Evolutionary conservation across 495 filamentous ascomycete species (phyloP).

Genomic region (Aspergillus egyptiacus): DNA sequence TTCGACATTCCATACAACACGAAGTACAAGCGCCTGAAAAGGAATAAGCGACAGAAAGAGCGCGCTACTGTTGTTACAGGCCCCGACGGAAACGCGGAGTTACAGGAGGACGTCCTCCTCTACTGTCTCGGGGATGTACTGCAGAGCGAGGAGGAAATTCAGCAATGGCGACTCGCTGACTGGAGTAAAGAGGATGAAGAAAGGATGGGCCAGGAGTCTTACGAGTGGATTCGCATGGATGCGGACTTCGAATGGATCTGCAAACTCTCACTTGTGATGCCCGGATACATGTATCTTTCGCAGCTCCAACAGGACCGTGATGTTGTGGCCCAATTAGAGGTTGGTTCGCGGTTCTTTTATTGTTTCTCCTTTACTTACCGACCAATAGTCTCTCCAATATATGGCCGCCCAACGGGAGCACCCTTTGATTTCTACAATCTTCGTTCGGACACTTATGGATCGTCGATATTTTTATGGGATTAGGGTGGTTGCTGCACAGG

Average conservation of each 20-base stretch:
- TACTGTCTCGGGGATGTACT: slow-evolving; percentile 93
- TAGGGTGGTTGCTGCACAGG: slow-evolving; percentile 69
- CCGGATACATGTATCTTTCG: slow-evolving; percentile 93
- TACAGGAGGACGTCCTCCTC: slow-evolving; percentile 75
- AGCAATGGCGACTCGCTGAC: slow-evolving; percentile 77
- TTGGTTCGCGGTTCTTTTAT: slow-evolving; percentile 24
- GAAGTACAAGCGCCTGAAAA: slow-evolving; percentile 96
- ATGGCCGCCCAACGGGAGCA: slow-evolving; percentile 55
- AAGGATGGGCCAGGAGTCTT: slow-evolving; percentile 89
- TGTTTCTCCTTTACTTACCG: background rate
- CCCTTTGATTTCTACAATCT: slow-evolving; percentile 74
- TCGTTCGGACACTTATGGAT: slow-evolving; percentile 85
- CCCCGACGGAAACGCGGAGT: slow-evolving; percentile 56
- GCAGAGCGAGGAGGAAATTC: slow-evolving; percentile 70
- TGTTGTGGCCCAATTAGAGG: slow-evolving; percentile 89
- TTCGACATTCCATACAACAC: slow-evolving; percentile 98
- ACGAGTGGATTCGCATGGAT: slow-evolving; percentile 98
- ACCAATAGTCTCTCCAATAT: slow-evolving; percentile 51
- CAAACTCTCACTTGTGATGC: slow-evolving; percentile 70
- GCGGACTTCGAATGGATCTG: slow-evolving; percentile 98
- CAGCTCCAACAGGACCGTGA: slow-evolving; percentile 97
- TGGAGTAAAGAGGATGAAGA: slow-evolving; percentile 84
- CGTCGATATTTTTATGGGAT: slow-evolving; percentile 89
- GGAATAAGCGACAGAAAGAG: slow-evolving; percentile 83
- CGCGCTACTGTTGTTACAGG: slow-evolving; percentile 56